Evolutionary conservation across 202 grass and related monocot genomes (phyloP), one percentile per base, ranked within the genome.

Genomic region (Schoenoplectus triqueter): DNA sequence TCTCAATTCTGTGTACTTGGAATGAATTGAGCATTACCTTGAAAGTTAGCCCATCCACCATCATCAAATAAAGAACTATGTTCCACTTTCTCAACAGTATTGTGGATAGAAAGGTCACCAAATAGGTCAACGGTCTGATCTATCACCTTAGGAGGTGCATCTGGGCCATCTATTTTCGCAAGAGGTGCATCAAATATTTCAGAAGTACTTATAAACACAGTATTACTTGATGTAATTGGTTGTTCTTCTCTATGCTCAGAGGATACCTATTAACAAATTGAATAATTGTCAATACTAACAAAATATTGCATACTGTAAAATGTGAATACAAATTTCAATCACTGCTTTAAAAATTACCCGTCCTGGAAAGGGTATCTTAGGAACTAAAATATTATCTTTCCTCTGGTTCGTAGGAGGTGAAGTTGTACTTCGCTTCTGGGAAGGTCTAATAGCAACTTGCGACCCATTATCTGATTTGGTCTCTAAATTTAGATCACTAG

Each of bases 81-180:
- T 83, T 84, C 86, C 64, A 41, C 81, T 77, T 94, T 89, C 61
- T 88, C 90, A 19, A 84, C 64, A 73, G 90, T 66, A 84, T 67
- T 85, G 18, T 92, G 87, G 82, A 99, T 84, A 42, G 97, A 92
- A 81, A 99, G 73, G 79, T 92, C 91, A 86, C 88, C 82, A 87
- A 99, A 94, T 56, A 99, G 93, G 89, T 97, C 97, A 63, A 86
- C 88, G 10, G 92, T 94, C 82, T 92, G 95, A 84, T 99, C 97
- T 56, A 83, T 41, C 87, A 90, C 90, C 89, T 91, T 91, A 83
- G 93, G 86, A 88, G 92, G 87, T 70, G 22, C 45, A 56, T 83
- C 80, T 39, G 64, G 18, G 6, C 64, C 80, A 67, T 83, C 80
- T 39, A 83, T 52, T 55, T 83, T 67, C n/a, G 80, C 64, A 15